Base-by-base conservation (phyloP, 805 yeast species). In the Candida dendrica region DNA sequence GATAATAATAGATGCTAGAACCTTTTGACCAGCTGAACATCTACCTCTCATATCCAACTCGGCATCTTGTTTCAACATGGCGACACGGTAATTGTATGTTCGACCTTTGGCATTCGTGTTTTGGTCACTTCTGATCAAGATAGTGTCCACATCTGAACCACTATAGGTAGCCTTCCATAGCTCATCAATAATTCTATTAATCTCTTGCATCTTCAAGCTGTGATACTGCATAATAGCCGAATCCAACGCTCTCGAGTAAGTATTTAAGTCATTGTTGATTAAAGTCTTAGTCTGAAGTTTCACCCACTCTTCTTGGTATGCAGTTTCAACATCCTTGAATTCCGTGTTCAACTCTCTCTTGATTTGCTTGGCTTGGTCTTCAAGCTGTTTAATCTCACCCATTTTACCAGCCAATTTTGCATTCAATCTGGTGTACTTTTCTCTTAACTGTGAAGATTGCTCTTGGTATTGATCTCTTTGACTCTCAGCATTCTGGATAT, bases 41-140 rank as follows among this genome's bases (percentile, higher is more conserved):
- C 98, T 68, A 0, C 98, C 99, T 47, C 99, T 75, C 99, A 93
- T 93, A 58, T 93, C 99, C 38, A 93, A 66, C 60, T 93, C 98
- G 1, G 81, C 84, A 45, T 85, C 91, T 54, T 84, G 87, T 59
- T 93, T 93, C 45, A 81, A 80, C 98, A 93, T 93, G 18, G 90
- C 95, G 16, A 93, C 97, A 32, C 97, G 70, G 56, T 91, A 91
- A 58, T 91, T 90, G 60, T 90, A 91, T 1, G 93, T 77, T 43
- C 95, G 67, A 19, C 72, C 60, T 36, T 57, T 59, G 3, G 48
- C 37, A 13, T 58, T 48, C 6, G 56, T 52, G 10, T 65, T 71
- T 44, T 79, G 81, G 52, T 91, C 98, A 33, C 95, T 84, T 49
- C 81, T 74, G 47, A 93, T 87, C 53, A 84, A 77, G 38, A 93